Evolutionary conservation across 768 basidiomycete species (phyloP).

Genomic region (Boletus rubroflammeus): DNA sequence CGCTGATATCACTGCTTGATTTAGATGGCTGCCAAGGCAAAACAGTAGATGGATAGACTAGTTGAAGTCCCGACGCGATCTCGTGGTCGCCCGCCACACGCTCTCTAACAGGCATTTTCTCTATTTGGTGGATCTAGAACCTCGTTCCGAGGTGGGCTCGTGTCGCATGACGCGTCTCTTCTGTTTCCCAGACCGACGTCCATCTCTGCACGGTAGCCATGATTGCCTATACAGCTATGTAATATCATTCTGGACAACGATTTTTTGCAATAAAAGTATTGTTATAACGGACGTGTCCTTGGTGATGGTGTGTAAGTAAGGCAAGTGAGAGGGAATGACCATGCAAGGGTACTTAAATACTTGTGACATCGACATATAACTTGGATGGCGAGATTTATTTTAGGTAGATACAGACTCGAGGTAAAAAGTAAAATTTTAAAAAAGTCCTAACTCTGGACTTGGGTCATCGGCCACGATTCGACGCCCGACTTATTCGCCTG

Average conservation of each 20-base stretch:
- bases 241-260: constrained; percentile 20
- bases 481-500: constrained; percentile 9
- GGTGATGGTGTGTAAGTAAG: background rate
- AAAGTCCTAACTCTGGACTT: background rate
- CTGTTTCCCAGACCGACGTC: background rate
- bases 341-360: background rate
- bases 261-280: constrained; percentile 8
- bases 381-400: too few species aligned
- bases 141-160: background rate
- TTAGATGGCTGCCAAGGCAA: constrained; percentile 70
- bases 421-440: background rate
- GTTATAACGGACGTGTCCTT: background rate
- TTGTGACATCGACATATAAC: too few species aligned
- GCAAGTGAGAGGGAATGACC: background rate
- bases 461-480: constrained; percentile 18
- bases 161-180: background rate
- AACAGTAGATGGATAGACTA: constrained; percentile 31
- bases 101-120: constrained; percentile 1
- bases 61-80: background rate
- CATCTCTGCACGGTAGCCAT: constrained; percentile 7
- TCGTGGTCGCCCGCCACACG: background rate
- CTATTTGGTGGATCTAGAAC: background rate
- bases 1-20: constrained; percentile 3
- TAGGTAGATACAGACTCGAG: constrained; percentile 5
- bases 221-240: constrained; percentile 22